These are phyloP conservation scores for Colletotrichum tanaceti DNA, from an alignment of 2,329 filamentous ascomycete species.

Conservation along the genomic window DNA sequence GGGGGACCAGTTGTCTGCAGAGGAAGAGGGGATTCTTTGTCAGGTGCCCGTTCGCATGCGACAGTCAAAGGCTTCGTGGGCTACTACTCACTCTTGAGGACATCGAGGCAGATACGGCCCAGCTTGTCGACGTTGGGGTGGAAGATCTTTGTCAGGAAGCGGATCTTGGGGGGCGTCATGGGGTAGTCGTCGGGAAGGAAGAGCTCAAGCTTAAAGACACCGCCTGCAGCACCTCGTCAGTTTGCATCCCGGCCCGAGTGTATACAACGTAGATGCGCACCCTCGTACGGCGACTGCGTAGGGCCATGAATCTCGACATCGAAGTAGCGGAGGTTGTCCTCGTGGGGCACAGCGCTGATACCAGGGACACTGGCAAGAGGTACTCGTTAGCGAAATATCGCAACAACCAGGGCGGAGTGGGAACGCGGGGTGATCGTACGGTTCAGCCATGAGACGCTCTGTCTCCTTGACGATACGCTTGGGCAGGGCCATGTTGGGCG, in stretches of 20 bases:
- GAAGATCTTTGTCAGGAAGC: slow-evolving; percentile 98
- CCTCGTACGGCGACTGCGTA: slow-evolving; percentile 92
- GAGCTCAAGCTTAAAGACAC: slow-evolving; percentile 95
- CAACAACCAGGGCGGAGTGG: slow-evolving; percentile 1
- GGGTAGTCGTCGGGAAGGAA: slow-evolving; percentile 99
- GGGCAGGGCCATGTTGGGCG: slow-evolving; percentile 75
- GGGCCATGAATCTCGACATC: slow-evolving; percentile 97
- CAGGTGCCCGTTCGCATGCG: not conserved
- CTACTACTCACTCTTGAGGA: slow-evolving; percentile 85
- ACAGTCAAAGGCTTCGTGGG: slow-evolving; percentile 13
- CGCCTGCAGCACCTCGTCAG: slow-evolving; percentile 57
- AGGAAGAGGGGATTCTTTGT: slow-evolving; percentile 12
- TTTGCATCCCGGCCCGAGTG: not conserved
- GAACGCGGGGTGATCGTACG: slow-evolving; percentile 68
- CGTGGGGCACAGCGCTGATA: slow-evolving; percentile 94
- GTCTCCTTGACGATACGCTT: slow-evolving; percentile 99
- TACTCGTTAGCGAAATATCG: slow-evolving; percentile 19
- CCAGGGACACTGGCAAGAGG: slow-evolving; percentile 80
- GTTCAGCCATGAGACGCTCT: slow-evolving; percentile 94
- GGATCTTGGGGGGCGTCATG: slow-evolving; percentile 98
- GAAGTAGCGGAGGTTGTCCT: slow-evolving; percentile 98
- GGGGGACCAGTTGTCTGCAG: slow-evolving; percentile 94
- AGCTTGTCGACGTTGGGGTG: slow-evolving; percentile 99
- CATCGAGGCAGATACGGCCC: slow-evolving; percentile 95
- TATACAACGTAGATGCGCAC: slow-evolving; percentile 58